Base-by-base conservation (phyloP, 2,329 filamentous ascomycete species). In the Fusarium denticulatum region DNA sequence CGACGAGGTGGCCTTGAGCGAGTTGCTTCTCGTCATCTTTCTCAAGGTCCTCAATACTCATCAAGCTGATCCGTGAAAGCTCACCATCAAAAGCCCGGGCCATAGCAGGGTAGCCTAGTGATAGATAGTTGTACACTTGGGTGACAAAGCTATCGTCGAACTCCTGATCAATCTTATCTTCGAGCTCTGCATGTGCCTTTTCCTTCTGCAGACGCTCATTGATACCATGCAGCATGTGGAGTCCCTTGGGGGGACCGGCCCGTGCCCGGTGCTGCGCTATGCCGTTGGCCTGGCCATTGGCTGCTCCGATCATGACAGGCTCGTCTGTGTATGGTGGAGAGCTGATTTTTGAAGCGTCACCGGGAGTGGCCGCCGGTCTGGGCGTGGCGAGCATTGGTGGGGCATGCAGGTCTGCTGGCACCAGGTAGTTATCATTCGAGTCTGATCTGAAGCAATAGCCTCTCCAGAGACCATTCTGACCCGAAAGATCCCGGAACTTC, bases 91-190 rank as follows among this genome's bases (percentile, higher is more conserved):
- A 98, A 42, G 90, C 88, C 28, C 92, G 90, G 16, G 95, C 96
- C 78, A 95, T 90, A 39, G 94, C 92, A 7, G 96, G 95, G 81
- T 98, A 98, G 10, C 96, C 96, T 10, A 98, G 88, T 1, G 94
- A 97, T 22, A 98, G 87, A 82, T 98, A 98, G 82, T 98, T 98
- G 87, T 97, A 98, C 13, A 98, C 95, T 82, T 98, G 96, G 0
- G 95, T 97, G 63, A 98, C 90, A 80, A 98, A 97, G 7, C 86
- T 86, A 80, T 97, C 94, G 69, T 92, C 87, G 78, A 96, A 97
- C 81, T 97, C 95, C 59, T 83, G 82, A 8, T 83, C 79, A 67
- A 91, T 88, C 76, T 87, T 86, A 58, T 88, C 87, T 71, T 89
- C 84, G 4, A 82, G 82, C 75, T 89, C 87, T 22, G 83, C 85